phyloP scores from a whole-genome alignment of 768 basidiomycete species.

The Pleurotus salmoneostramineus region DNA sequence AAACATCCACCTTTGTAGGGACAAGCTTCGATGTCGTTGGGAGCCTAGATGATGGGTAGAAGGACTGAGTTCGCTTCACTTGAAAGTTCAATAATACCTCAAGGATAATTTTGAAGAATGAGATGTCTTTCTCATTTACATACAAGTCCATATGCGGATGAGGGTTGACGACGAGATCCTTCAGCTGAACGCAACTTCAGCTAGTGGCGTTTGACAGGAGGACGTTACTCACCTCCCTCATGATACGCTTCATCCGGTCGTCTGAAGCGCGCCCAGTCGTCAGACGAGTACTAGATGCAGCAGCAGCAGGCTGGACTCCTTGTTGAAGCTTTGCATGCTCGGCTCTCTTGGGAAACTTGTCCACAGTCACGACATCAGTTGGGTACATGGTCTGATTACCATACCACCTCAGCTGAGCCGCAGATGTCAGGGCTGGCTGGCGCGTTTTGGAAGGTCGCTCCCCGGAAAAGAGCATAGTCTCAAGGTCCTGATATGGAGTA shows the following conservation, averaged over 20 bases:
- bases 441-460: slow-evolving; percentile 16
- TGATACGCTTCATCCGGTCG: slow-evolving; percentile 20
- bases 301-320: slow-evolving; percentile 15
- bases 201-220: background rate
- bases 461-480: slow-evolving; percentile 22
- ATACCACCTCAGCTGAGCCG: slow-evolving; percentile 4
- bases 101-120: slow-evolving; percentile 23
- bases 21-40: slow-evolving; percentile 17
- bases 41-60: slow-evolving; percentile 15
- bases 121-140: slow-evolving; percentile 21
- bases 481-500: slow-evolving; percentile 18
- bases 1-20: slow-evolving; percentile 22
- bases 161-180: slow-evolving; percentile 16
- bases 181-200: slow-evolving; percentile 12
- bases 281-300: background rate
- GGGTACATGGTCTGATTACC: slow-evolving; percentile 10
- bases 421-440: slow-evolving; percentile 4
- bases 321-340: slow-evolving; percentile 17
- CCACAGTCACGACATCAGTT: slow-evolving; percentile 19
- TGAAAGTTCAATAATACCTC: slow-evolving; percentile 11
- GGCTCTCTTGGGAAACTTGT: slow-evolving; percentile 19
- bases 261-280: slow-evolving; percentile 7
- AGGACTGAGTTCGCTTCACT: background rate
- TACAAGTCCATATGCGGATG: slow-evolving; percentile 23
- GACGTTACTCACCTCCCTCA: slow-evolving; percentile 19